Evolutionary conservation across 768 basidiomycete species (phyloP), one percentile per base, ranked within the genome.

Genomic region (Tulasnella sp.): DNA sequence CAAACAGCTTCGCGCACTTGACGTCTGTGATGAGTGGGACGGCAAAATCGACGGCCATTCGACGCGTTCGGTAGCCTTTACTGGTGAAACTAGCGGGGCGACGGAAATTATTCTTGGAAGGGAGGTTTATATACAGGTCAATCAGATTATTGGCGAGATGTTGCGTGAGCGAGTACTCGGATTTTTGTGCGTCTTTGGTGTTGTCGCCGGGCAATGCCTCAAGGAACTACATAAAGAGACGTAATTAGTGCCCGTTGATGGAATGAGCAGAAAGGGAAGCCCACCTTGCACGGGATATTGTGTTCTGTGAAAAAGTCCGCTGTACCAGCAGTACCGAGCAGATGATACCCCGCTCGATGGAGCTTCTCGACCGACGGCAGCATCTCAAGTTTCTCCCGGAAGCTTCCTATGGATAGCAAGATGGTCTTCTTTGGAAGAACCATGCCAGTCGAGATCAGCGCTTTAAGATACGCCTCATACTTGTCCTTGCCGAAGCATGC

Each of bases 111-210:
- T 99, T 98, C 75, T 92, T 96, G 42, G 94, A 97, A 1, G 96
- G 96, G 65, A 99, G 75, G 72, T 99, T 99, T 81, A 99, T 94
- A 71, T 97, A 99, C 83, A 98, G 88, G 73, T 99, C 96, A 69
- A 99, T 99, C 66, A 96, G 75, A 71, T 93, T 92, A 72, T 94
- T 94, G 31, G 89, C 90, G 62, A 99, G 75, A 74, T 99, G 96
- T 70, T 96, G 92, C 3, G 90, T 92, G 60, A 99, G 76, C 0
- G 96, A 98, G 71, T 97, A 99, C 70, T 98, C 96, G 2, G 91
- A 89, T 71, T 99, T 99, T 71, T 93, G 89, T 63, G 83, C 73
- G 70, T 83, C 83, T 41, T 75, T 74, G 24, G 61, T 66, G 22
- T 70, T 70, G 57, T 87, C 89, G 2, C 80, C 82, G 34, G 50